These are phyloP conservation scores for Verbena officinalis DNA, from an alignment of 257 asterid species.

Conservation along the genomic window DNA sequence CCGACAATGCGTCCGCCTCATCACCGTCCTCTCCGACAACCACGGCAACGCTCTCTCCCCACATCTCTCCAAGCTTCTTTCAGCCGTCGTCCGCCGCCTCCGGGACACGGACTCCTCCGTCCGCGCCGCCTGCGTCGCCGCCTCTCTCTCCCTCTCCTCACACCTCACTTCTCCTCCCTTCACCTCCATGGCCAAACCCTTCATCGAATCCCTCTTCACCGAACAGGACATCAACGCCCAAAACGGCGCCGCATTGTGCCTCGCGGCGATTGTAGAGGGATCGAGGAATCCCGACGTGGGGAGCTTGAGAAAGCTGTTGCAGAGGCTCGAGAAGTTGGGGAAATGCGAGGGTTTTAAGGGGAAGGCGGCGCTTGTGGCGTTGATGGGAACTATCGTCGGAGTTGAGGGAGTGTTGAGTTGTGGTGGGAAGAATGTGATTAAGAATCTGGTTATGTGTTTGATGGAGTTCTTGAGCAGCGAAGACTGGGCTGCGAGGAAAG, in stretches of 20 bases:
- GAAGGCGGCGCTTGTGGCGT: conserved; percentile 44
- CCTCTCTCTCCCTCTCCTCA: conserved; percentile 53
- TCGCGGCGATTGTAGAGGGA: conserved; percentile 63
- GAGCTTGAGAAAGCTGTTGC: conserved; percentile 55
- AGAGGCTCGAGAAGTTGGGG: conserved; percentile 61
- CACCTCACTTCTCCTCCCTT: conserved; percentile 55
- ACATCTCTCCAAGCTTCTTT: conserved; percentile 62
- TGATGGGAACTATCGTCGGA: conserved; percentile 61
- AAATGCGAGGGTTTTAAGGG: conserved; percentile 56
- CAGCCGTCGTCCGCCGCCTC: conserved; percentile 77
- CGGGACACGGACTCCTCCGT: conserved; percentile 79
- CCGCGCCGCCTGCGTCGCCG: conserved; percentile 68
- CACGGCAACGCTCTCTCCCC: conserved; percentile 70
- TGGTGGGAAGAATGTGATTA: conserved; percentile 42
- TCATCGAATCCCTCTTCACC: conserved; percentile 65
- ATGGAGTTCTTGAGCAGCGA: conserved; percentile 66
- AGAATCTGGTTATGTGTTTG: conserved; percentile 56
- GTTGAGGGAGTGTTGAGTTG: conserved; percentile 47
- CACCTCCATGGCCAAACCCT: conserved; percentile 61
- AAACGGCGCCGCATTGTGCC: conserved; percentile 68
- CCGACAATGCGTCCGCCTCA: conserved; percentile 68
- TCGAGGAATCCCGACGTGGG: conserved; percentile 51
- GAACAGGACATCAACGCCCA: conserved; percentile 59
- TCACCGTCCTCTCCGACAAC: conserved; percentile 61
- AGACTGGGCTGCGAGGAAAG: conserved; percentile 88